These are phyloP conservation scores for Cutaneotrichosporon sp. DNA, from an alignment of 1,284 basidiomycete species.

Conservation along the genomic window DNA sequence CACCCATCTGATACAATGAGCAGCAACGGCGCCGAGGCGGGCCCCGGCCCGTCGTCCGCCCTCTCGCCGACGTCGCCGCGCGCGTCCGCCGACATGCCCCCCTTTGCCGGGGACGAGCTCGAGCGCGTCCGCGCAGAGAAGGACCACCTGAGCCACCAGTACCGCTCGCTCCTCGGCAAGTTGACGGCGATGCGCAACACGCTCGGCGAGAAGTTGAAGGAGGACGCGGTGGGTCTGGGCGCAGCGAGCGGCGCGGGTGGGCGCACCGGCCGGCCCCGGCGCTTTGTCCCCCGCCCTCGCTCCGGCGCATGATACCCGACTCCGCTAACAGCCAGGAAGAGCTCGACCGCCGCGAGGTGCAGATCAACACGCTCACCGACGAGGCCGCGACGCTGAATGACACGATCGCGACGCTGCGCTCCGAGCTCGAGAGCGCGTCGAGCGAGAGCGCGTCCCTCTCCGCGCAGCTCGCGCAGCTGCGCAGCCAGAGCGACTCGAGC, in stretches of 20 bases:
- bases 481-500: constrained; percentile 58
- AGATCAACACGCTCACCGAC: constrained; percentile 70
- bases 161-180: constrained; percentile 81
- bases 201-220: constrained; percentile 89
- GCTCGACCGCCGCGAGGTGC: constrained; percentile 83
- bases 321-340: constrained; percentile 74
- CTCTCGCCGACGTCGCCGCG: constrained; percentile 20
- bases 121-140: constrained; percentile 67
- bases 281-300: too few relatives aligned
- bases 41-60: constrained; percentile 15
- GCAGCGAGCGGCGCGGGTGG: not conserved
- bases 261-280: too few relatives aligned
- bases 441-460: constrained; percentile 70
- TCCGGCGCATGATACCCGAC: too few relatives aligned
- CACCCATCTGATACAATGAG: not conserved
- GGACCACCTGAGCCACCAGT: constrained; percentile 79
- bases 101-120: constrained; percentile 37
- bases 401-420: constrained; percentile 72
- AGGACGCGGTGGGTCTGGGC: constrained; percentile 73
- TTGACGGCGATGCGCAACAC: constrained; percentile 90
- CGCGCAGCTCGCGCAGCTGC: constrained; percentile 64
- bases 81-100: constrained; percentile 16
- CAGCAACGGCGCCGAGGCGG: constrained; percentile 7
- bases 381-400: constrained; percentile 71
- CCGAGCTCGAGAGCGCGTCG: constrained; percentile 72